Evolutionary conservation across 495 filamentous ascomycete genomes (phyloP).

Genomic region (Cercophora sp.): DNA sequence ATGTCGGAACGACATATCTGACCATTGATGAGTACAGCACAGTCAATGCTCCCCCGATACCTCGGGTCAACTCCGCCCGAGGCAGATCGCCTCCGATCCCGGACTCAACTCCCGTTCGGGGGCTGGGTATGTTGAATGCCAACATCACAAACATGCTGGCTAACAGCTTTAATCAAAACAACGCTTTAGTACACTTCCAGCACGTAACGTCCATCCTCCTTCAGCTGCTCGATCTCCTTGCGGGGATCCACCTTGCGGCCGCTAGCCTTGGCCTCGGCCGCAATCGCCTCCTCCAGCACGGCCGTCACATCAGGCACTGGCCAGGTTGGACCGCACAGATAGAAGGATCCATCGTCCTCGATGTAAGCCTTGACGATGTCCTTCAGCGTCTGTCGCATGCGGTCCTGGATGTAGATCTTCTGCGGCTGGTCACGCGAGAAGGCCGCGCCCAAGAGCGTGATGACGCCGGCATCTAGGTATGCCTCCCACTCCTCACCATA

Average conservation of each 20-base stretch:
- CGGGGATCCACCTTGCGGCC: constrained; percentile 79
- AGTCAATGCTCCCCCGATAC: too few species aligned
- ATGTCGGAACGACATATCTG: too few species aligned
- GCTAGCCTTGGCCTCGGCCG: constrained; percentile 60
- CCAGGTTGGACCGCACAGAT: constrained; percentile 97
- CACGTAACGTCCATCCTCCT: constrained; percentile 91
- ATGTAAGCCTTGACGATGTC: constrained; percentile 89
- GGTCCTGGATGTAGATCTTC: constrained; percentile 99
- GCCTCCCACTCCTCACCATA: constrained; percentile 99
- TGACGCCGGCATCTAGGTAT: constrained; percentile 89
- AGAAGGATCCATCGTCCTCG: constrained; percentile 84
- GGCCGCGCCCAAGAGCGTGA: constrained; percentile 87
- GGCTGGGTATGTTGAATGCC: too few species aligned
- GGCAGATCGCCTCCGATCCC: too few species aligned
- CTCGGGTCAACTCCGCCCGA: too few species aligned
- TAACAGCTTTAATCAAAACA: not conserved
- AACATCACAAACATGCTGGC: not conserved
- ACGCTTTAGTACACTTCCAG: constrained; percentile 83
- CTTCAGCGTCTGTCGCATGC: constrained; percentile 84
- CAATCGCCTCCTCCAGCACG: constrained; percentile 90
- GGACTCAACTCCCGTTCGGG: too few species aligned
- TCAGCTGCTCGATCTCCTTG: constrained; percentile 93
- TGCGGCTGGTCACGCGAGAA: constrained; percentile 95
- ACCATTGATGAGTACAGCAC: too few species aligned
- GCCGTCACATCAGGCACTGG: constrained; percentile 97